A percentile compares a stretch with the other conserved stretches of the same genome.
phyloP scores from a whole-genome alignment of 2,329 filamentous ascomycete genomes.

The Cladosporium sp. region DNA sequence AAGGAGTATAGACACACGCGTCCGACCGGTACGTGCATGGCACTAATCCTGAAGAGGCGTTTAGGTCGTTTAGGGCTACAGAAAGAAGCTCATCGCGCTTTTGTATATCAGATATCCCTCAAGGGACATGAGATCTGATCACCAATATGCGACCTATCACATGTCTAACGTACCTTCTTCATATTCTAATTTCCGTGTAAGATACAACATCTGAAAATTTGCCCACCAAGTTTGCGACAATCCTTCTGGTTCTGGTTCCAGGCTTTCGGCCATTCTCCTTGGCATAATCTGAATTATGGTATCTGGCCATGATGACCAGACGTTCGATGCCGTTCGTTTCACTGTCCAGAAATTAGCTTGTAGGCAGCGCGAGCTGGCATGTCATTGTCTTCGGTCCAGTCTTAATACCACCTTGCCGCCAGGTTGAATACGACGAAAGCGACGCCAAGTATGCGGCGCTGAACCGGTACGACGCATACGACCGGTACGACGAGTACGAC shows the following conservation, averaged over 20 bases:
- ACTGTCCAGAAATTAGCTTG: neutral
- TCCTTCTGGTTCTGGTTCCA: too few species aligned
- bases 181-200: neutral
- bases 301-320: neutral
- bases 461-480: neutral
- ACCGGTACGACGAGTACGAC: too few species aligned
- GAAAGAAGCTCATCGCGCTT: neutral
- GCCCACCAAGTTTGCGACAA: neutral
- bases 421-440: neutral
- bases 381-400: neutral
- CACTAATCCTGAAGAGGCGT: neutral
- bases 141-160: too few species aligned
- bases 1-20: neutral
- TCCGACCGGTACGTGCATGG: neutral
- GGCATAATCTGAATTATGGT: neutral
- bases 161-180: neutral
- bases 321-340: neutral
- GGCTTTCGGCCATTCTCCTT: neutral
- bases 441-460: neutral
- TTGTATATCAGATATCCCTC: neutral
- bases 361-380: neutral
- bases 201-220: neutral
- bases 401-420: neutral
- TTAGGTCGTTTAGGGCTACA: neutral
- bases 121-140: too few species aligned